Evolutionary conservation across 768 basidiomycete genomes (phyloP).

Genomic region (Boletus eberwhitei): DNA sequence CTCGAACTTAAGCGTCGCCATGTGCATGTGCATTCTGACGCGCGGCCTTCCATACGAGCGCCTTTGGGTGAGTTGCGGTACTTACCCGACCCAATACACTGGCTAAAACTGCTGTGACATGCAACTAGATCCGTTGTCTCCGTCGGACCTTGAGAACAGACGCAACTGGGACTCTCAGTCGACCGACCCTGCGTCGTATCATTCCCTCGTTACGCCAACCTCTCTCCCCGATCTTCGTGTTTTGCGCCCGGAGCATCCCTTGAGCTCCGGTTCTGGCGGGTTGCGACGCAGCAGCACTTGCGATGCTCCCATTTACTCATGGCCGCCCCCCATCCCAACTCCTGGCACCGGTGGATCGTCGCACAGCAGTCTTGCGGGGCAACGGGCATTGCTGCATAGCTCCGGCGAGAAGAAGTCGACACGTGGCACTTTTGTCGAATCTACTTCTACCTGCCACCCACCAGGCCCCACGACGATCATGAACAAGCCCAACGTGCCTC

Average conservation of each 20-base stretch:
- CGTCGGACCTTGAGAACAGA: constrained; percentile 21
- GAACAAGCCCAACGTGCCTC: constrained; percentile 11
- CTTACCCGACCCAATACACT: neutral
- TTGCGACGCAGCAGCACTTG: constrained; percentile 5
- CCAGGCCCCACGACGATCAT: constrained; percentile 1
- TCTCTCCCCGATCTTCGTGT: constrained; percentile 15
- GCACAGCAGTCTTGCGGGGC: constrained; percentile 3
- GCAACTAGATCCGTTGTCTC: constrained; percentile 27
- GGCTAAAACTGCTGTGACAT: constrained; percentile 3
- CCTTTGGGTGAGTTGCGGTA: constrained; percentile 26
- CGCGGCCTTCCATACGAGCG: constrained; percentile 9
- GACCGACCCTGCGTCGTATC: constrained; percentile 6
- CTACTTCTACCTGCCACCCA: constrained; percentile 12
- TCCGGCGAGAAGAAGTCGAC: constrained; percentile 1
- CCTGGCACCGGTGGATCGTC: neutral
- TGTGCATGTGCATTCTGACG: constrained; percentile 14
- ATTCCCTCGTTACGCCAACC: constrained; percentile 5
- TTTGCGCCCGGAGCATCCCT: constrained; percentile 9
- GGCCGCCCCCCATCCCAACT: constrained; percentile 21
- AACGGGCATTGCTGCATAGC: constrained; percentile 10
- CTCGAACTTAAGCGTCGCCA: constrained; percentile 22
- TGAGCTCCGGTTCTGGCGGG: constrained; percentile 6
- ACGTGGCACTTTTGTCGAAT: constrained; percentile 5
- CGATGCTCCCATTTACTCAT: constrained; percentile 15
- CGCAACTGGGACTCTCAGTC: neutral